Conservation (phyloP, 805 yeast genomes). For the Kodamaea sagamina region DNA sequence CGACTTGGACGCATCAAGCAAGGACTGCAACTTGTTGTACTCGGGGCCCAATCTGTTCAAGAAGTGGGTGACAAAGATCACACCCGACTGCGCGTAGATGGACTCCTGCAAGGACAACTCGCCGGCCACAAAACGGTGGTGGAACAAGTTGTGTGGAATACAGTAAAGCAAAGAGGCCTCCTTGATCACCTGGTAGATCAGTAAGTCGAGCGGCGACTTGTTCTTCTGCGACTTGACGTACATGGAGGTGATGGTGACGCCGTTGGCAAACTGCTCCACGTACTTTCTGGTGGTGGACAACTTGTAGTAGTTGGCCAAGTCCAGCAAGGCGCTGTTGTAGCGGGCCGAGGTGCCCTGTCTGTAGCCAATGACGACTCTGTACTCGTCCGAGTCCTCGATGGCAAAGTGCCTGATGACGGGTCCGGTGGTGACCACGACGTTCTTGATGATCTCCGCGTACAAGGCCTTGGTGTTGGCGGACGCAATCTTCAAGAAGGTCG, state of each 20-base stretch:
- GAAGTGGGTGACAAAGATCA: slow-evolving; percentile 90
- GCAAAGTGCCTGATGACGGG: slow-evolving; percentile 90
- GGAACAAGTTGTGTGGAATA: slow-evolving; percentile 84
- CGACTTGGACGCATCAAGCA: slow-evolving; percentile 63
- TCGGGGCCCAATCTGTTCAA: slow-evolving; percentile 92
- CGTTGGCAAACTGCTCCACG: slow-evolving; percentile 91
- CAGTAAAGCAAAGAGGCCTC: slow-evolving; percentile 93
- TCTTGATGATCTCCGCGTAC: slow-evolving; percentile 69
- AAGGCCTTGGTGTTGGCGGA: slow-evolving; percentile 76
- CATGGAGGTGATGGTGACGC: slow-evolving; percentile 81
- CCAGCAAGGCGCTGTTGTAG: slow-evolving; percentile 82
- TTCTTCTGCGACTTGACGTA: slow-evolving; percentile 65
- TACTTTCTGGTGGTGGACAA: slow-evolving; percentile 84
- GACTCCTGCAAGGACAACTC: slow-evolving; percentile 91
- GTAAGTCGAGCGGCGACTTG: slow-evolving; percentile 63
- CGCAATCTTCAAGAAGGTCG: slow-evolving; percentile 73
- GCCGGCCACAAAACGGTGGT: slow-evolving; percentile 67
- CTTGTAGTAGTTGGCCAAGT: slow-evolving; percentile 86
- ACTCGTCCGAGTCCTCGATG: slow-evolving; percentile 76
- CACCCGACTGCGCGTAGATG: slow-evolving; percentile 91
- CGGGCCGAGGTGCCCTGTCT: slow-evolving; percentile 82
- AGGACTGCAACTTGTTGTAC: slow-evolving; percentile 64
- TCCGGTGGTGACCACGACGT: slow-evolving; percentile 76
- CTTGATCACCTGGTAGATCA: slow-evolving; percentile 85
- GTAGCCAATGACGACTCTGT: slow-evolving; percentile 85